Base-by-base conservation (phyloP, 768 basidiomycete species). In the Mycena capillaripes region DNA sequence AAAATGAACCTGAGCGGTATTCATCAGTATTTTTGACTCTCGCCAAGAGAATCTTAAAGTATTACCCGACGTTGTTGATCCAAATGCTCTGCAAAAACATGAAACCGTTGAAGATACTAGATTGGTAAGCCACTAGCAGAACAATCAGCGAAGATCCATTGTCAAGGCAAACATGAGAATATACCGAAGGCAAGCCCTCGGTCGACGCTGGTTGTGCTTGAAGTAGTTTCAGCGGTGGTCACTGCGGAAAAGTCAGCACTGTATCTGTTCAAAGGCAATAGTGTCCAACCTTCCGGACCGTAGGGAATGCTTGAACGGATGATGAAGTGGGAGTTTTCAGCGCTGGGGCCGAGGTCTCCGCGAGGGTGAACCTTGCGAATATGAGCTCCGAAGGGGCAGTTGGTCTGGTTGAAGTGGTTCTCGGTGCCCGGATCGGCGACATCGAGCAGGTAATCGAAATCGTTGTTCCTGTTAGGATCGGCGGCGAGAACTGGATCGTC, bases 261-360 rank as follows among this genome's bases (percentile, higher is more conserved):
- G 10, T 7, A 42, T 36, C 21, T 3, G 25, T 6, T 2, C 4
- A 4, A n/a, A n/a, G 7, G 7, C 34, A 36, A 36, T 21, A 14
- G 14, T 19, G 46, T 63, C 14, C 42, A 32, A 67, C 71, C 74
- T 68, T 75, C 74, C 0, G 67, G 64, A 21, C 83, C 83, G 61
- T 82, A 84, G 4, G 83, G 82, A 62, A 82, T 81, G 42, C 80
- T 79, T 7, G 78, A 73, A n/a, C 82, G 81, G 17, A 83, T 77
- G 66, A 83, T 79, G 50, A 76, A 74, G 42, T 73, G 74, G 17
- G 32, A 48, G 11, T 75, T 61, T 52, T 79, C 76, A 4, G 56
- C 73, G 11, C 3, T 32, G 30, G 58, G 78, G 14, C 50, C 61
- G 21, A 64, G 74, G 32, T 75, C 74, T 27, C 79, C 77, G 17